Evolutionary conservation across 2,329 filamentous ascomycete species (phyloP), one percentile per base, ranked within the genome.

Genomic region (Hirsutella rhossiliensis): DNA sequence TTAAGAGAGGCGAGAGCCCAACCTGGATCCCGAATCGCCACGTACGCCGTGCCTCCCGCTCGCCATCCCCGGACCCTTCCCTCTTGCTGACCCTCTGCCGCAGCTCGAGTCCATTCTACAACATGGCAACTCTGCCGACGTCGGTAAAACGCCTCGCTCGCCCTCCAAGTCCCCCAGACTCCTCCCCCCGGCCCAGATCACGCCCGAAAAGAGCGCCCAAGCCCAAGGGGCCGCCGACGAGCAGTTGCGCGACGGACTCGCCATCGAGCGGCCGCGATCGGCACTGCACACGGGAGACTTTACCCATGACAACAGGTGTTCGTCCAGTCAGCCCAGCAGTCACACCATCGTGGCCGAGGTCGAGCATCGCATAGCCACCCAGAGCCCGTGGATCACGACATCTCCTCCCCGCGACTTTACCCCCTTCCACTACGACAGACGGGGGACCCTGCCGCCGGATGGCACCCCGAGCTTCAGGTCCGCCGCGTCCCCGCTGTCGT

Each of bases 221-320:
- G 48, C 52, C 15, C 23, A 32, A 17, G 47, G 53, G 30, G 47
- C 54, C 18, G 46, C 52, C 8, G 62, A 67, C 39, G 64, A 69
- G 46, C 66, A 68, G 48, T 52, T 75, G 39, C 67, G 68, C 47
- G 69, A 76, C 46, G 75, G 79, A 5, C 57, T 76, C 50, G 75
- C 78, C 50, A 90, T 94, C 49, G 82, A 89, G 60, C 76, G 89
- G 43, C 90, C 90, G 40, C 73, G 85, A 44, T 97, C 90, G 29
- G 80, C 80, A 39, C 65, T 84, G 11, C 80, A 84, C 52, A 78
- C 75, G 48, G 80, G 80, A 4, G 75, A 83, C 56, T 84, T 84
- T 46, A 81, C 78, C 3, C 67, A 58, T 29, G 56, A 62, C 31
- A 11, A 28, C 52, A 44, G 44, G 51, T 47, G 38, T 46, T 54